phyloP scores from a whole-genome alignment of 148 eudicot genomes.

The Silene conica region DNA sequence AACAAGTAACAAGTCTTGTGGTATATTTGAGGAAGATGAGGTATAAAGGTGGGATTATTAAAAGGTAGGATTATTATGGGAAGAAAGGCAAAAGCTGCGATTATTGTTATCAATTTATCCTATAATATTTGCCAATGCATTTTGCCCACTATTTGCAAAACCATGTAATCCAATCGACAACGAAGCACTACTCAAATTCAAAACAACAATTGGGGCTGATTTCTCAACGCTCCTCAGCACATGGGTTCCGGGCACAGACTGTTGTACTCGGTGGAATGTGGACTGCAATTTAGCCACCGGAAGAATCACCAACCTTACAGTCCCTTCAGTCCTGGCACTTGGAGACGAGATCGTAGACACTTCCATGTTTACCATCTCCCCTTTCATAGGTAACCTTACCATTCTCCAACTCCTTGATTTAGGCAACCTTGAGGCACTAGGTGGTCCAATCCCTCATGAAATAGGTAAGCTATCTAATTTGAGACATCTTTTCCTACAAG shows the following conservation, averaged over 20 bases:
- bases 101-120: too few relatives aligned
- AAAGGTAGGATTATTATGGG: too few relatives aligned
- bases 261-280: slow-evolving; percentile 70
- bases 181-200: slow-evolving; percentile 20
- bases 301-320: slow-evolving; percentile 50
- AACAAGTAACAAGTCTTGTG: too few relatives aligned
- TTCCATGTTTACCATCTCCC: slow-evolving; percentile 47
- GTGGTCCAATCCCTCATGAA: slow-evolving; percentile 51
- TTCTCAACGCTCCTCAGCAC: slow-evolving; percentile 7
- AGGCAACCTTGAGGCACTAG: slow-evolving; percentile 46
- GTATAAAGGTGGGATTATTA: too few relatives aligned
- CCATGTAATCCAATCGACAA: slow-evolving; percentile 18
- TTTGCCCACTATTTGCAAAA: background rate
- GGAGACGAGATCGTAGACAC: slow-evolving; percentile 57
- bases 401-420: slow-evolving; percentile 52
- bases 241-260: slow-evolving; percentile 57
- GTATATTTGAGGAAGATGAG: too few relatives aligned
- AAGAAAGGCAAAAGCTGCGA: too few relatives aligned
- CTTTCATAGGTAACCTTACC: slow-evolving; percentile 58
- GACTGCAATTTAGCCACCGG: slow-evolving; percentile 43
- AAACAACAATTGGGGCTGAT: background rate
- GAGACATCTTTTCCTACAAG: too few relatives aligned
- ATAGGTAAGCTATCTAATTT: slow-evolving; percentile 38
- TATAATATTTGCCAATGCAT: too few relatives aligned
- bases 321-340: slow-evolving; percentile 41